phyloP scores from a whole-genome alignment of 768 basidiomycete species.

The Psilocybe azurescens region DNA sequence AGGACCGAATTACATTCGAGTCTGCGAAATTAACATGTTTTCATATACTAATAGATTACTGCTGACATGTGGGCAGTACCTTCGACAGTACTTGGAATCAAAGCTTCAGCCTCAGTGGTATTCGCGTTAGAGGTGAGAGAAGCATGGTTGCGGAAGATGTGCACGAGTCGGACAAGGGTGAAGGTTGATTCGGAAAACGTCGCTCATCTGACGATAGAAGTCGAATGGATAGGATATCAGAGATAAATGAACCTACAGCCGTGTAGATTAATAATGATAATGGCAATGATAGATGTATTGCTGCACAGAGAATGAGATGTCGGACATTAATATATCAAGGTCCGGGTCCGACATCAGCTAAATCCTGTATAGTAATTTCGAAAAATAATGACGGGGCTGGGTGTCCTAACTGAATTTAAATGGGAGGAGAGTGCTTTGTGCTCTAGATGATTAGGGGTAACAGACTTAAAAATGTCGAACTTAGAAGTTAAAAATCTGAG shows the following conservation, averaged over 20 bases:
- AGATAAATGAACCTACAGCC: not conserved
- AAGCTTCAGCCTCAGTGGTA: constrained; percentile 24
- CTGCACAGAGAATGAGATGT: no score
- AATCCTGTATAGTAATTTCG: no score
- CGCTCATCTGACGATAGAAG: constrained; percentile 3
- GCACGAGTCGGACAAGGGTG: not conserved
- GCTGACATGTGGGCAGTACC: constrained; percentile 8
- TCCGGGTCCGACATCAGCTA: no score
- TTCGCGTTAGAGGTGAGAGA: constrained; percentile 24
- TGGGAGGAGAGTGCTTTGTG: no score
- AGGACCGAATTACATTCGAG: not conserved
- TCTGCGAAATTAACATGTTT: not conserved
- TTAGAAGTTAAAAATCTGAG: no score
- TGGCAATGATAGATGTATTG: not conserved
- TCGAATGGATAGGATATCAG: constrained; percentile 1
- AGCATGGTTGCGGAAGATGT: not conserved
- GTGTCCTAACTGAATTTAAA: no score
- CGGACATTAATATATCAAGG: no score
- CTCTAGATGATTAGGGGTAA: no score
- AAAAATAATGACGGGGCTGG: no score
- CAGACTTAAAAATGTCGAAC: no score
- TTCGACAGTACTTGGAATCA: constrained; percentile 6
- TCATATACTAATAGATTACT: not conserved
- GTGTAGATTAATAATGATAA: not conserved
- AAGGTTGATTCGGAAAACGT: not conserved